A percentile compares a stretch with the other conserved stretches of the same genome.
phyloP scores from a whole-genome alignment of 805 yeast species.

The Zygotorulaspora chibaensis region DNA sequence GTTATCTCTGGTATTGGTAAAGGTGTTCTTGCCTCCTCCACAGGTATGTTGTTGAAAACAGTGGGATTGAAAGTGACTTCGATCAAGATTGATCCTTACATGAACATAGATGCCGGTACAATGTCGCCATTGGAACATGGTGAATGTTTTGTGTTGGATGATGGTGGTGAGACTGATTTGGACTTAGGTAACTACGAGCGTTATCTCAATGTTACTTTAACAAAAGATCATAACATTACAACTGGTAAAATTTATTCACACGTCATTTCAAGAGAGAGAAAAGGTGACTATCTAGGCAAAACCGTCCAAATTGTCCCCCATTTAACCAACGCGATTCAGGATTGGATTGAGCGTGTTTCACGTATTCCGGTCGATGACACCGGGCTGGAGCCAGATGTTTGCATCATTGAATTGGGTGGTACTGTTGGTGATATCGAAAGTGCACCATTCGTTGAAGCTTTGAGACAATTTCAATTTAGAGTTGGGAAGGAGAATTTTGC shows the following conservation, averaged over 20 bases:
- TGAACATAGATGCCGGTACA: slow-evolving; percentile 99
- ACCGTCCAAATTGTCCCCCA: slow-evolving; percentile 99
- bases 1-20: slow-evolving; percentile 99
- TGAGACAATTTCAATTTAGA: slow-evolving; percentile 97
- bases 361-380: slow-evolving; percentile 86
- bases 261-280: slow-evolving; percentile 91
- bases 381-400: slow-evolving; percentile 87
- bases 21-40: slow-evolving; percentile 96
- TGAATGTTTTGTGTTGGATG: slow-evolving; percentile 95
- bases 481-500: slow-evolving; percentile 94
- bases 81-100: slow-evolving; percentile 96
- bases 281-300: slow-evolving; percentile 95
- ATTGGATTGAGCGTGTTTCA: slow-evolving; percentile 95
- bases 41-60: slow-evolving; percentile 91
- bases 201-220: slow-evolving; percentile 87
- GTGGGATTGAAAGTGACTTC: slow-evolving; percentile 93
- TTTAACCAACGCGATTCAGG: slow-evolving; percentile 94
- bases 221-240: slow-evolving; percentile 93
- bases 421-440: slow-evolving; percentile 99
- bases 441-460: slow-evolving; percentile 98
- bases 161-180: slow-evolving; percentile 98
- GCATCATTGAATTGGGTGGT: slow-evolving; percentile 97
- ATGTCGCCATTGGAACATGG: slow-evolving; percentile 99
- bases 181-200: slow-evolving; percentile 98
- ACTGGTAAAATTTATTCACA: slow-evolving; percentile 95